These are phyloP conservation scores for Ophiostoma quercus DNA, from an alignment of 2,329 filamentous ascomycete species.

Conservation along the genomic window DNA sequence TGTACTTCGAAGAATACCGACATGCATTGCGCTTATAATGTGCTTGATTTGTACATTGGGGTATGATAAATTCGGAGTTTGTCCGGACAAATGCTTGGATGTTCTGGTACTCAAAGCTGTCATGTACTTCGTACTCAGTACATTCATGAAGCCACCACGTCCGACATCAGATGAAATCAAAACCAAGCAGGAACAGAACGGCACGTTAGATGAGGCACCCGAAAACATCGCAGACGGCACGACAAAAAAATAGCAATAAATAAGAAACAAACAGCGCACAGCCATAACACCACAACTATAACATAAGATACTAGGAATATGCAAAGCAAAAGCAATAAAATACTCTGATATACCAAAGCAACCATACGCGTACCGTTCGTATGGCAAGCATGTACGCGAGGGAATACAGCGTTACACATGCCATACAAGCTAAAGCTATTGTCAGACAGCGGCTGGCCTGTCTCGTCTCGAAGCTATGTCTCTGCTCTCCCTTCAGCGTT, in stretches of 20 bases:
- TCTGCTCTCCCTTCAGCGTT: neutral
- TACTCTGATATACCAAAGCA: neutral
- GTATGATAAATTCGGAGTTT: neutral
- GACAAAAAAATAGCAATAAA: neutral
- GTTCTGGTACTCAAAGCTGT: neutral
- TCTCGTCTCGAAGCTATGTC: constrained; percentile 1
- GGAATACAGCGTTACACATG: neutral
- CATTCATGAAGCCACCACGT: neutral
- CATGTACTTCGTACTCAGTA: neutral
- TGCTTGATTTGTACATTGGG: too few species aligned
- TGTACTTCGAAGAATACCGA: neutral
- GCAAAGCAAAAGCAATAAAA: neutral
- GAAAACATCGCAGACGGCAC: neutral
- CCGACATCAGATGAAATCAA: neutral
- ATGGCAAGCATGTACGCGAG: neutral
- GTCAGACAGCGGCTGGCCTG: neutral
- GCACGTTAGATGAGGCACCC: neutral
- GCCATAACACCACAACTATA: neutral
- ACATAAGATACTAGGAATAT: neutral
- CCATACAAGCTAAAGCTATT: neutral
- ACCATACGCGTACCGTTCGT: constrained; percentile 4
- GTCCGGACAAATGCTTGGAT: neutral
- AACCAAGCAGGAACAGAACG: neutral
- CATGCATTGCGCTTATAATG: neutral
- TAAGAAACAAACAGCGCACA: neutral